Percentiles rank a stretch among this genome's conserved stretches.
These are phyloP conservation scores for Acorus gramineus DNA, from an alignment of 106 monocot species.

Conservation along the genomic window DNA sequence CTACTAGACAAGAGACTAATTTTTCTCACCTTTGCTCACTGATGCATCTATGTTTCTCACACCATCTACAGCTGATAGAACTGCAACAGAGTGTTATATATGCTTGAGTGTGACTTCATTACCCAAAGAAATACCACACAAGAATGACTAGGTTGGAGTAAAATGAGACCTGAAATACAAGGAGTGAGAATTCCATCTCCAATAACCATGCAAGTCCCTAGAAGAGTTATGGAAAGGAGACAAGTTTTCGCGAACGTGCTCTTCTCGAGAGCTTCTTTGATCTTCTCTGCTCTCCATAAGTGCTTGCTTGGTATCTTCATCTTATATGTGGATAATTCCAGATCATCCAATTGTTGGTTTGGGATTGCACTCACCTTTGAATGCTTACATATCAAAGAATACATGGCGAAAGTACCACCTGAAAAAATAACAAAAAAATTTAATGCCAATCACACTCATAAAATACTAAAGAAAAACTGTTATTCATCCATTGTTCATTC, in stretches of 20 bases:
- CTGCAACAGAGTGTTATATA: background rate
- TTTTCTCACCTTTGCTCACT: background rate
- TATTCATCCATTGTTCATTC: too few relatives aligned
- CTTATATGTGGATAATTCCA: slow-evolving; percentile 33
- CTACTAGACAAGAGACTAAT: too few relatives aligned
- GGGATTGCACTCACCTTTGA: slow-evolving; percentile 33
- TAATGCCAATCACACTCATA: too few relatives aligned
- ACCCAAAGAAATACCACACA: too few relatives aligned
- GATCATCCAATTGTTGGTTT: slow-evolving; percentile 24
- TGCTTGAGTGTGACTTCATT: too few relatives aligned
- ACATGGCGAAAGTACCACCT: slow-evolving; percentile 68
- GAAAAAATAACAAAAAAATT: background rate
- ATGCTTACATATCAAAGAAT: slow-evolving; percentile 50
- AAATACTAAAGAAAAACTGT: too few relatives aligned
- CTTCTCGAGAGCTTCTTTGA: slow-evolving; percentile 34
- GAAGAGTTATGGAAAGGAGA: slow-evolving; percentile 27
- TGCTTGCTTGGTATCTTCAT: slow-evolving; percentile 25
- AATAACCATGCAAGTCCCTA: slow-evolving; percentile 64
- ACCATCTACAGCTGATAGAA: slow-evolving; percentile 9
- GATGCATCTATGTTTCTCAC: background rate
- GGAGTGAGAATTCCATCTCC: slow-evolving; percentile 64
- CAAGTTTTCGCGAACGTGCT: slow-evolving; percentile 22
- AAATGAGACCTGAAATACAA: slow-evolving; percentile 14
- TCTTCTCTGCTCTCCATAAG: slow-evolving; percentile 23
- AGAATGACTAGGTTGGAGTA: too few relatives aligned